Base-by-base conservation (phyloP, 352 stramenopile species). In the Phytopythium aichiense region DNA sequence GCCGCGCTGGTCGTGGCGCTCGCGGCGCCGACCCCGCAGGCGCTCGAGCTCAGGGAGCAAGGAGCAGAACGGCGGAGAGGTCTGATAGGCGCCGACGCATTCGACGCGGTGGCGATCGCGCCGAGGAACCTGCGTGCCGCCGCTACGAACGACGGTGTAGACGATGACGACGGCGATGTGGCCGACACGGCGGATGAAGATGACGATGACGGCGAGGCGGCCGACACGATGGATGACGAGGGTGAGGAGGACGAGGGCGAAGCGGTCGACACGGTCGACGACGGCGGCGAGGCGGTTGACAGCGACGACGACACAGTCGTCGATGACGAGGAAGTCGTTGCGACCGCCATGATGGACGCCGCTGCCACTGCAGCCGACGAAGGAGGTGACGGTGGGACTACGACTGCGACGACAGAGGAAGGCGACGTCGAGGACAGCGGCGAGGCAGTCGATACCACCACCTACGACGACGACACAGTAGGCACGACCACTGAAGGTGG, bases 1-100 rank as follows among this genome's bases (percentile, higher is more conserved):
- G 51, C 51, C 20, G 30, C 51, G n/a, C 18, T 56, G 30, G 51
- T 20, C 31, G 51, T 43, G 51, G 18, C 51, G 30, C 30, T 56
- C 2, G 18, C 11, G 30, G 33, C 51, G 51, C 51, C 40, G 30
- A 30, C 51, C 3, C 4, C 46, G 13, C 46, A 35, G 25, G 46
- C 46, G 46, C 12, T 53, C 23, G 46, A 53, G 46, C 46, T 53
- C 12, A 35, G n/a, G 13, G 12, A 33, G 46, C 46, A 35, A 7
- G 12, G 18, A 13, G 13, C 16, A 6, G 22, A 35, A 15, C 22
- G 22, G 46, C 46, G 22, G 25, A n/a, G 23, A 35, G 4, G 3
- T 4, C 23, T 35, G 12, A 1, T 15, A 25, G 23, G 22, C 13
- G 23, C 46, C 4, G 46, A 37, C 9, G 22, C 23, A 23, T 53